phyloP scores from a whole-genome alignment of 495 filamentous ascomycete species.

The Xylaria curta region DNA sequence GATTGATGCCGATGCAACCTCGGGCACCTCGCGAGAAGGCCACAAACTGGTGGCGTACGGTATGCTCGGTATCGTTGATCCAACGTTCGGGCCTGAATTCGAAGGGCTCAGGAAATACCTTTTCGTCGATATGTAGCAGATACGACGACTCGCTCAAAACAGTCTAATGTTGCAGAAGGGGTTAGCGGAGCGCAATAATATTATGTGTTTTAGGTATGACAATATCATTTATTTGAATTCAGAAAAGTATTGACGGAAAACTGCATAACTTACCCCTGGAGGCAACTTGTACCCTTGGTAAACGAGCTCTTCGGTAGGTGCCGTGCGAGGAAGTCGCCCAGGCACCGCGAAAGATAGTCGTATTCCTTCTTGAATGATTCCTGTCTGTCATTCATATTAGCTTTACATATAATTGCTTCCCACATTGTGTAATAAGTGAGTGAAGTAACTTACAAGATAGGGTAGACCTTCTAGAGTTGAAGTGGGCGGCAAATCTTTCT shows the following conservation, averaged over 20 bases:
- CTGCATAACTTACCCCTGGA: background rate
- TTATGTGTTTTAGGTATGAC: background rate
- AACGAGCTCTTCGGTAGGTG: slow-evolving; percentile 45
- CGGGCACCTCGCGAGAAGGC: slow-evolving; percentile 26
- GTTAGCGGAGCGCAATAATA: background rate
- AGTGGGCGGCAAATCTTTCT: background rate
- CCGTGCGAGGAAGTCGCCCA: slow-evolving; percentile 48
- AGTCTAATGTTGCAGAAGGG: background rate
- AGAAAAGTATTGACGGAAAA: background rate
- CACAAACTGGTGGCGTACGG: slow-evolving; percentile 8
- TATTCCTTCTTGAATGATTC: slow-evolving; percentile 50
- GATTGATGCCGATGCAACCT: slow-evolving; percentile 25
- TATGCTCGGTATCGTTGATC: background rate
- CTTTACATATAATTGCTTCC: slow-evolving; percentile 21
- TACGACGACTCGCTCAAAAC: background rate
- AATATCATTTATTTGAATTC: background rate
- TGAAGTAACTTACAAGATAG: background rate
- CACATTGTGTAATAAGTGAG: background rate
- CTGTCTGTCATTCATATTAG: slow-evolving; percentile 25
- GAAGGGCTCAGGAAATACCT: background rate
- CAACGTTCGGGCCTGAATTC: background rate
- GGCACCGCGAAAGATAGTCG: slow-evolving; percentile 49
- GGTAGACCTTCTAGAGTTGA: background rate
- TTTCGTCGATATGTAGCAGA: slow-evolving; percentile 4
- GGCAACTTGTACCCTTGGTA: slow-evolving; percentile 33